Percentiles rank a stretch among this genome's conserved stretches.
phyloP scores from a whole-genome alignment of 2,329 filamentous ascomycete genomes.

The Acrocalymma vagum region DNA sequence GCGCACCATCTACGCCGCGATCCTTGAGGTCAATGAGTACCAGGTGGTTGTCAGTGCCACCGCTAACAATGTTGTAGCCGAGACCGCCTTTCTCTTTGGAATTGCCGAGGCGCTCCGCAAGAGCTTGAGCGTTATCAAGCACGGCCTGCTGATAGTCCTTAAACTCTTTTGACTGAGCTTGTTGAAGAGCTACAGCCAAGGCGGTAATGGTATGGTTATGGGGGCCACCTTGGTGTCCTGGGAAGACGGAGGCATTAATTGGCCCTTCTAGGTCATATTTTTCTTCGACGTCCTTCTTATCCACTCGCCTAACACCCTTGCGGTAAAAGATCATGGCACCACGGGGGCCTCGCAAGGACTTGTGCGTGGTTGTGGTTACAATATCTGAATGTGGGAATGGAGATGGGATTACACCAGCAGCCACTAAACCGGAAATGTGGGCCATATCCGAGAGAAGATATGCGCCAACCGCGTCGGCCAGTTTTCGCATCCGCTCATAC shows the following conservation, averaged over 20 bases:
- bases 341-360: slow-evolving; percentile 95
- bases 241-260: slow-evolving; percentile 99
- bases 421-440: slow-evolving; percentile 95
- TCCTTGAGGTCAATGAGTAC: slow-evolving; percentile 94
- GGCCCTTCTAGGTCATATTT: slow-evolving; percentile 93
- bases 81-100: slow-evolving; percentile 75
- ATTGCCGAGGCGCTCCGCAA: slow-evolving; percentile 75
- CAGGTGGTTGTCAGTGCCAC: slow-evolving; percentile 97
- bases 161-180: slow-evolving; percentile 91
- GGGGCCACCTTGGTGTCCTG: slow-evolving; percentile 96
- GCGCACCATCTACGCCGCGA: slow-evolving; percentile 86
- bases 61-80: slow-evolving; percentile 92
- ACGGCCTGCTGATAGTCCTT: slow-evolving; percentile 93
- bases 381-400: slow-evolving; percentile 94
- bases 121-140: slow-evolving; percentile 89
- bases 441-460: slow-evolving; percentile 99
- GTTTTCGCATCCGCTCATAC: slow-evolving; percentile 94
- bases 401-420: slow-evolving; percentile 89
- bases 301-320: slow-evolving; percentile 89
- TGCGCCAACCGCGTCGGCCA: slow-evolving; percentile 90
- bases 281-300: slow-evolving; percentile 91
- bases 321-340: slow-evolving; percentile 99
- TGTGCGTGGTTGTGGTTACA: slow-evolving; percentile 98
- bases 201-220: slow-evolving; percentile 99
- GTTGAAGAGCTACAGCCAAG: slow-evolving; percentile 91